These are phyloP conservation scores for Rhodomyrtus tomentosa DNA, from an alignment of 345 rosid species.

Conservation along the genomic window DNA sequence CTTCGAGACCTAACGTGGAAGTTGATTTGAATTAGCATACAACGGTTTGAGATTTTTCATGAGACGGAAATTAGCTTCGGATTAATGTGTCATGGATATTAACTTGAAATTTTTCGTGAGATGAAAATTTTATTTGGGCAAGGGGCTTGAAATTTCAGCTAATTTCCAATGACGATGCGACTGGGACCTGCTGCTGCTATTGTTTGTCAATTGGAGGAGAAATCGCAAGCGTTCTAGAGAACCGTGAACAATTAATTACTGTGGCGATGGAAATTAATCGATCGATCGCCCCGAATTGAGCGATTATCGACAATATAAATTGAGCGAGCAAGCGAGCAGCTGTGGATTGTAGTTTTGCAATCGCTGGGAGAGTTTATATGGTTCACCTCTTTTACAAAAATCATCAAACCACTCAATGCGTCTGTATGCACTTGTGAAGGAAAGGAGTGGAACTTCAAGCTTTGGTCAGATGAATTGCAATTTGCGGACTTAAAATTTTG, in stretches of 20 bases:
- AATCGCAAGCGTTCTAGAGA: neutral
- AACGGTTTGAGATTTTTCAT: neutral
- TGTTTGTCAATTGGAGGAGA: neutral
- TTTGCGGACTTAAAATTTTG: neutral
- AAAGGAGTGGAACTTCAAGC: neutral
- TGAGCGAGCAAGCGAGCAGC: neutral
- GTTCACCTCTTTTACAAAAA: neutral
- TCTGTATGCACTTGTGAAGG: too few species aligned
- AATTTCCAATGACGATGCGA: neutral
- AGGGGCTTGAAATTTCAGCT: neutral
- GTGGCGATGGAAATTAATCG: neutral
- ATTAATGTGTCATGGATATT: neutral
- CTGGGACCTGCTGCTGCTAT: neutral
- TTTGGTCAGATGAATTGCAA: neutral
- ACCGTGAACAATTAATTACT: neutral
- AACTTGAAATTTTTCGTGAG: neutral
- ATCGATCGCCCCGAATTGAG: neutral
- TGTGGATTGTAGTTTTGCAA: neutral
- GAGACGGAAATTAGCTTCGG: neutral
- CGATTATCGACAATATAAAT: neutral
- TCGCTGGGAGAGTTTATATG: neutral
- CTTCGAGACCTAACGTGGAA: neutral
- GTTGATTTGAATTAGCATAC: neutral
- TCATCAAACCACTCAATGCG: accelerated
- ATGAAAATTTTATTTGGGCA: neutral